Evolutionary conservation across 2,329 filamentous ascomycete genomes (phyloP), one percentile per base, ranked within the genome.

Genomic region (Harringtonia lauricola): DNA sequence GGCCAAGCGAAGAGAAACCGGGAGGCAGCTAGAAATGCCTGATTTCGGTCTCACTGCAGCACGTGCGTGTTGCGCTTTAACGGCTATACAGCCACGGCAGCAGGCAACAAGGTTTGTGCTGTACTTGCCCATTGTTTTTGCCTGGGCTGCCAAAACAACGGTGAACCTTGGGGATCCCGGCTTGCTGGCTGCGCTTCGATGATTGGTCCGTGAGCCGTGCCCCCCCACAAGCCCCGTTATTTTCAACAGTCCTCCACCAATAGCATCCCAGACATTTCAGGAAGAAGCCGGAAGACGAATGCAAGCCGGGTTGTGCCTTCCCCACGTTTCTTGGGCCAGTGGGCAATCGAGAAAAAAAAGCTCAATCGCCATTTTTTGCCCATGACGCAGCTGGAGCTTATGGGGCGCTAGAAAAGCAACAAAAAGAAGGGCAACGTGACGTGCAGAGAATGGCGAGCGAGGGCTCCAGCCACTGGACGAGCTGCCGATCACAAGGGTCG

Each of bases 211-310:
- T 15, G n/a, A 15, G 8, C 24, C 7, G 22, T 22, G 13, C 10
- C 18, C 30, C 13, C 26, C 7, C 17, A 17, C n/a, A 3, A 13
- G 13, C 18, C 35, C 35, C 35, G 12, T 30, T 18, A 30, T 19
- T 30, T 21, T 8, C 22, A n/a, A n/a, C 4, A 9, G 3, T 8
- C 5, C 15, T 15, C 8, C 24, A 24, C 29, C 42, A 39, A 43
- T 43, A 14, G 22, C 15, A 17, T 8, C 14, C 6, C 4, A 4
- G 28, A 3, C 18, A 35, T 26, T 43, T 38, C 31, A 46, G 49
- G 49, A 30, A 51, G 48, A 51, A 51, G 48, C 48, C 49, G 49
- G 49, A 51, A 49, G 31, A 24, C 12, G 40, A 13, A 26, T 26
- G 14, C 37, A 36, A 8, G 42, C 33, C 43, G 37, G 36, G 13